phyloP scores from a whole-genome alignment of 495 filamentous ascomycete species.

The Patellaria atrata region DNA sequence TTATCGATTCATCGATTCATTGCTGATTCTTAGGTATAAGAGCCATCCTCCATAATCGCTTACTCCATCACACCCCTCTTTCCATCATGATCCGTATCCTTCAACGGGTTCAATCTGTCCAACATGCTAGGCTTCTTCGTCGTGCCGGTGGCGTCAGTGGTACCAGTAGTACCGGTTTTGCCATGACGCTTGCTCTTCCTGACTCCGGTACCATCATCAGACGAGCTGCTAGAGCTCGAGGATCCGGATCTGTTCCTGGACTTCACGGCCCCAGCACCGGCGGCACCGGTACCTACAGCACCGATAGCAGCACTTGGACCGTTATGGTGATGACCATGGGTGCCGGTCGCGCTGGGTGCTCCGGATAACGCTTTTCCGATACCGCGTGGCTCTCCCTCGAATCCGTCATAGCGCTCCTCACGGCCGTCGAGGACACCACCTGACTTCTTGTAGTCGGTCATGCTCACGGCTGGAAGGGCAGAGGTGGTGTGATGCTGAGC shows the following conservation, averaged over 20 bases:
- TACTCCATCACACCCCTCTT: constrained; percentile 33
- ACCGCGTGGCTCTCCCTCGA: constrained; percentile 40
- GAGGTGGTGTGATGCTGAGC: constrained; percentile 44
- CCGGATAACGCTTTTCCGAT: constrained; percentile 29
- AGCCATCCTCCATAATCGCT: too few species aligned
- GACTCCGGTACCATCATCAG: constrained; percentile 7
- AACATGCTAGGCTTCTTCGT: constrained; percentile 29
- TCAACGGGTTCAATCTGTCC: constrained; percentile 35
- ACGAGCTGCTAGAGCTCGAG: constrained; percentile 1
- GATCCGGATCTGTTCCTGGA: too few species aligned
- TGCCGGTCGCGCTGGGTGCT: constrained; percentile 8
- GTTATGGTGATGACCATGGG: not conserved
- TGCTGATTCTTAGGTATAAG: too few species aligned
- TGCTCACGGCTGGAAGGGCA: constrained; percentile 42
- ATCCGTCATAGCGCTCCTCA: constrained; percentile 39
- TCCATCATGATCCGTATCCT: constrained; percentile 32
- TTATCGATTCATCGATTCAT: too few species aligned
- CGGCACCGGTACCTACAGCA: constrained; percentile 2
- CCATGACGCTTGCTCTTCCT: constrained; percentile 1
- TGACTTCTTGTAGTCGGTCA: constrained; percentile 44
- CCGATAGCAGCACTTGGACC: too few species aligned
- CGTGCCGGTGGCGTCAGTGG: constrained; percentile 8
- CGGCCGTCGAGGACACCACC: constrained; percentile 41
- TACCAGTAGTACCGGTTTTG: constrained; percentile 1
- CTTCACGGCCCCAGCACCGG: constrained; percentile 2